These are phyloP conservation scores for Silene conica DNA, from an alignment of 148 eudicot species.

Conservation along the genomic window DNA sequence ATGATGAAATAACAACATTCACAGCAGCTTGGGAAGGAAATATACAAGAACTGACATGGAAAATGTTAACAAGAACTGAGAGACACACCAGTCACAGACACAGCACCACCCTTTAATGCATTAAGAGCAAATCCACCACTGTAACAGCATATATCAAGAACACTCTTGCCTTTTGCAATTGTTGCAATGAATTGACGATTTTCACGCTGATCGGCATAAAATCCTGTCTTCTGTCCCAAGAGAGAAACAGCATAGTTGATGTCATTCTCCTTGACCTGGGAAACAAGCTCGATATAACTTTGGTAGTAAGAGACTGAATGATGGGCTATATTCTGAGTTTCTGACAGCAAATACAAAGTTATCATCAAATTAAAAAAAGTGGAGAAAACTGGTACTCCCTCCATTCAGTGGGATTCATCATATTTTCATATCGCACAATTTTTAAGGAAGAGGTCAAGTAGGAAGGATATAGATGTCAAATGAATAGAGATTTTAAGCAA, in stretches of 20 bases:
- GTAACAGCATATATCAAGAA: conserved; percentile 89
- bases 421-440: neutral
- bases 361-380: neutral
- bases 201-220: conserved; percentile 97
- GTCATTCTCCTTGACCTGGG: conserved; percentile 75
- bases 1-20: neutral
- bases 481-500: neutral
- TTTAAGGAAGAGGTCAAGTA: neutral
- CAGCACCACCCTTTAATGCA: conserved; percentile 79
- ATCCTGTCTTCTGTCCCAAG: conserved; percentile 94
- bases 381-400: neutral
- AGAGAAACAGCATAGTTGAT: conserved; percentile 63
- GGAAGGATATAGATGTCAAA: neutral
- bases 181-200: conserved; percentile 75
- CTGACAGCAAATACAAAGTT: neutral
- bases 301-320: neutral
- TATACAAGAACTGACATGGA: neutral
- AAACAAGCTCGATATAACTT: conserved; percentile 3
- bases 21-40: neutral
- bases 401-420: neutral
- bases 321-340: neutral
- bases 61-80: conserved; percentile 8
- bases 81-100: conserved; percentile 63
- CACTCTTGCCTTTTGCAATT: conserved; percentile 57
- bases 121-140: conserved; percentile 93